phyloP scores from a whole-genome alignment of 306 rosid species.

The Pterocarpus macrocarpus region DNA sequence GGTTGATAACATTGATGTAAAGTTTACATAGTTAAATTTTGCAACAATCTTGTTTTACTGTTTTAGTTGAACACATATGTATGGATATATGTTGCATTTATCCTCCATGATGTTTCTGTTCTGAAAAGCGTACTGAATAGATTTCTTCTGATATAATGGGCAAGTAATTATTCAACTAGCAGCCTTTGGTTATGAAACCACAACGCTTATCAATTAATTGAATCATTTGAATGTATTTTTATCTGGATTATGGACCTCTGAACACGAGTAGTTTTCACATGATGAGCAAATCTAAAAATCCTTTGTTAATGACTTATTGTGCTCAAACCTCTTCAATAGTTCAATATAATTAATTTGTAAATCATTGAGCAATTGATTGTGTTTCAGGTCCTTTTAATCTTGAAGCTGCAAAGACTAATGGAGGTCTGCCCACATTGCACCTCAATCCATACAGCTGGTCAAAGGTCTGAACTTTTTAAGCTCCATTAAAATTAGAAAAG shows the following conservation, averaged over 20 bases:
- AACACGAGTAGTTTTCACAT: not conserved
- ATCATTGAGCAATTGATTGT: conserved; percentile 21
- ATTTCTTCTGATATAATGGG: not conserved
- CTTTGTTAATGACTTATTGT: not conserved
- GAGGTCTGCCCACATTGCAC: conserved; percentile 70
- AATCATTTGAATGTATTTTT: not conserved
- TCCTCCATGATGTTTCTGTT: not conserved
- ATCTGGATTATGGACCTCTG: not conserved
- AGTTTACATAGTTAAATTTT: not conserved
- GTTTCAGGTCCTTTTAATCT: conserved; percentile 91
- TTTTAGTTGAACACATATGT: not conserved
- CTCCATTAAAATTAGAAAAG: conserved; percentile 10
- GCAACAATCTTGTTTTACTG: not conserved
- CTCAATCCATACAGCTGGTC: conserved; percentile 96
- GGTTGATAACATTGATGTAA: conserved; percentile 3
- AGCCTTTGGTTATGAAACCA: not conserved
- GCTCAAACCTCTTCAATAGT: not conserved
- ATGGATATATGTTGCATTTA: not conserved
- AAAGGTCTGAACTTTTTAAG: conserved; percentile 59
- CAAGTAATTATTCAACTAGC: not conserved
- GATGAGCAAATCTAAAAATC: not conserved
- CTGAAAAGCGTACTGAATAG: not conserved
- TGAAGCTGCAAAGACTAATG: conserved; percentile 65
- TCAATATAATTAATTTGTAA: conserved; percentile 3
- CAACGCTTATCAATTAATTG: not conserved